phyloP scores from a whole-genome alignment of 208 protist species.

The Leishmania mexicana region DNA sequence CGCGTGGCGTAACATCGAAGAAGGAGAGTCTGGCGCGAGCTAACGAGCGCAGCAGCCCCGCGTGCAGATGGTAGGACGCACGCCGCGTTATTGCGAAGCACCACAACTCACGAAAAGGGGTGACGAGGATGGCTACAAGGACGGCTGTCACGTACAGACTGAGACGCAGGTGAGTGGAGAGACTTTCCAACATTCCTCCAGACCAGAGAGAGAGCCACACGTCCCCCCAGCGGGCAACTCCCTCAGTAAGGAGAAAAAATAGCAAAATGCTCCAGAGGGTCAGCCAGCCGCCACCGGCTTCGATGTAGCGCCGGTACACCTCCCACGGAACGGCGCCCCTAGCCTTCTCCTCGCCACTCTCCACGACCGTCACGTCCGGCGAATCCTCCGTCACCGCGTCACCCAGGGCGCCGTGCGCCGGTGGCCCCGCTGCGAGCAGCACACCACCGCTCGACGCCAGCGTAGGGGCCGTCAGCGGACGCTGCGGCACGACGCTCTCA shows the following conservation, averaged over 20 bases:
- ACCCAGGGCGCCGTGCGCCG: not conserved
- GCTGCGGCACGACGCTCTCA: not conserved
- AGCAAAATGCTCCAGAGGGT: slow-evolving; percentile 24
- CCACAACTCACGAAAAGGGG: slow-evolving; percentile 35
- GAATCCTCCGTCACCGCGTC: slow-evolving; percentile 6
- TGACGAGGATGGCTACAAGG: slow-evolving; percentile 17
- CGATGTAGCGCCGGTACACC: slow-evolving; percentile 64
- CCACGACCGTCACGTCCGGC: not conserved
- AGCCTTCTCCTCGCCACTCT: slow-evolving; percentile 45
- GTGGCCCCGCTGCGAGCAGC: not conserved
- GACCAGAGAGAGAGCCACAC: slow-evolving; percentile 83
- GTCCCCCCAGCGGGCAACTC: slow-evolving; percentile 19
- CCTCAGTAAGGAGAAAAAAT: slow-evolving; percentile 54
- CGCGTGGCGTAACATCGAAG: slow-evolving; percentile 93
- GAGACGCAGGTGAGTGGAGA: slow-evolving; percentile 15
- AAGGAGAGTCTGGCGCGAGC: slow-evolving; percentile 73
- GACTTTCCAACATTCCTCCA: not conserved
- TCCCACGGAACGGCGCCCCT: slow-evolving; percentile 43
- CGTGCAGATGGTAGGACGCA: slow-evolving; percentile 43
- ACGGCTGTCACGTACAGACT: slow-evolving; percentile 32
- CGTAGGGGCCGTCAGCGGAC: not conserved
- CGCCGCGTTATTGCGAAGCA: slow-evolving; percentile 27
- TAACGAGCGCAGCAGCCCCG: slow-evolving; percentile 44
- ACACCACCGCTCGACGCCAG: not conserved
- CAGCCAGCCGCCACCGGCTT: slow-evolving; percentile 45